phyloP scores from a whole-genome alignment of 768 basidiomycete species.

The Russula sp. region DNA sequence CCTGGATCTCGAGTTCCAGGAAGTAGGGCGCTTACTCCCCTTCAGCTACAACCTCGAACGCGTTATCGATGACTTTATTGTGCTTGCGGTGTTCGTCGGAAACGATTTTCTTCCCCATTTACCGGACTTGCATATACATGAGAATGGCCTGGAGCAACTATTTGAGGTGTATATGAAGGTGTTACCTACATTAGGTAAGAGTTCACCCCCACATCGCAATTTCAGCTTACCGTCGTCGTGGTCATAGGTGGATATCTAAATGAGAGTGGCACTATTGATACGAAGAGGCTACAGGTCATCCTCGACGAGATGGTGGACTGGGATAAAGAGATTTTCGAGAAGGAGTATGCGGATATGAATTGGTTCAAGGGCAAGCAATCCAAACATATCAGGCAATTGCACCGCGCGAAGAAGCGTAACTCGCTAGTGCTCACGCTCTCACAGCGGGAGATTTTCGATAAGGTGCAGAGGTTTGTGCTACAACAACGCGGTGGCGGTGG shows the following conservation, averaged over 20 bases:
- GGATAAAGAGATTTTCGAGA: slow-evolving; percentile 88
- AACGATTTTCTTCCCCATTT: slow-evolving; percentile 97
- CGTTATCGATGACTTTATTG: slow-evolving; percentile 95
- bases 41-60: slow-evolving; percentile 89
- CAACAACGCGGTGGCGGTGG: slow-evolving; percentile 35
- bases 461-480: slow-evolving; percentile 70
- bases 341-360: slow-evolving; percentile 80
- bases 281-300: slow-evolving; percentile 73
- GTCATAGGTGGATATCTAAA: slow-evolving; percentile 84
- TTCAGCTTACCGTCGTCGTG: background rate
- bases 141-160: slow-evolving; percentile 87
- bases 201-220: background rate
- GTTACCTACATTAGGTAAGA: slow-evolving; percentile 63
- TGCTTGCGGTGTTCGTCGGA: slow-evolving; percentile 94
- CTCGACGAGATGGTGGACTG: slow-evolving; percentile 83
- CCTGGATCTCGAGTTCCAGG: slow-evolving; percentile 88
- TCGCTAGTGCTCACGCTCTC: slow-evolving; percentile 55
- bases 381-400: slow-evolving; percentile 62
- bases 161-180: slow-evolving; percentile 96
- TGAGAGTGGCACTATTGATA: slow-evolving; percentile 77
- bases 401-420: slow-evolving; percentile 44
- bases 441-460: slow-evolving; percentile 73
- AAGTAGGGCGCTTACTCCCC: slow-evolving; percentile 54
- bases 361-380: slow-evolving; percentile 94
- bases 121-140: slow-evolving; percentile 95